Base-by-base conservation (phyloP, 2,329 filamentous ascomycete species). In the Metarhizium sp. region DNA sequence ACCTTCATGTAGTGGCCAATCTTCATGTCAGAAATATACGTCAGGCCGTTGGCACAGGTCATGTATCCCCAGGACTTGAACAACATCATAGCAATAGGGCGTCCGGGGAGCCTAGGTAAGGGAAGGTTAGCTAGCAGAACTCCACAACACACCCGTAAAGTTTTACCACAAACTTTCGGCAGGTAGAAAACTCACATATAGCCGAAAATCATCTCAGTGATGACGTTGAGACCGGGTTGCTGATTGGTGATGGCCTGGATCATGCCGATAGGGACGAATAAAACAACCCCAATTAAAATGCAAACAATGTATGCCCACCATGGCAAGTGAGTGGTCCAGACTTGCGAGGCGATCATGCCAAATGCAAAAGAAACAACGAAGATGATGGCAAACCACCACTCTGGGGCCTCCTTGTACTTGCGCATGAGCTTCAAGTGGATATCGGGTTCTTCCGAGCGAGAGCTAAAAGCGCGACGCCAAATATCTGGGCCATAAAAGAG, bases 401-500 rank as follows among this genome's bases (percentile, higher is more conserved):
- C 63, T 0, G 81, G 81, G 0, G 75, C 77, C 34, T 77, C 68
- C 55, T 72, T 72, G 62, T 82, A 85, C 53, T 75, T 77, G 25
- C 69, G 61, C 80, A 84, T 84, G 54, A 84, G 69, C 55, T 73
- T 73, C 43, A 70, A 66, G 59, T 81, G 79, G 3, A 80, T 64
- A 60, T 81, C 79, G 11, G 68, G 66, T 53, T 77, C 52, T 6
- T 57, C 55, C 2, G 18, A 45, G 29, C 51, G 51, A 47, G 51
- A 36, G 6, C 46, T 38, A 18, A 49, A 54, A 1, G 54, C 73
- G 20, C 68, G 67, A 20, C 60, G 57, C 57, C 65, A 60, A 36
- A 83, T 73, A 25, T 80, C 75, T 18, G 70, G 59, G 5, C 80
- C 75, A 57, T 84, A 75, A 62, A 78, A 80, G 2, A 83, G 67